phyloP scores from a whole-genome alignment of 2,329 filamentous ascomycete genomes.

The Xylariaceae sp. region DNA sequence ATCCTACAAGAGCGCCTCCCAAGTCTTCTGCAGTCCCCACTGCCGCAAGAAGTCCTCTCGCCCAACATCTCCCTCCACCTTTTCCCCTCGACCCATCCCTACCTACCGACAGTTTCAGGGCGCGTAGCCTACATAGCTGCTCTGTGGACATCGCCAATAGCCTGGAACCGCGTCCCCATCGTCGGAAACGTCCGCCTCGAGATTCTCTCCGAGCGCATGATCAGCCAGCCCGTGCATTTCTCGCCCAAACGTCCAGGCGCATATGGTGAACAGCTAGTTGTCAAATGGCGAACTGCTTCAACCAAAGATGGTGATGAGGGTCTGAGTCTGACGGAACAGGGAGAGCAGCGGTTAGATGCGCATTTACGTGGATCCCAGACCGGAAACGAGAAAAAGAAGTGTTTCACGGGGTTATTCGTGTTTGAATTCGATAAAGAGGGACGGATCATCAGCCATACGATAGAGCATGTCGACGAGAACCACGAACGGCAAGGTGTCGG shows the following conservation, averaged over 20 bases:
- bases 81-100: conserved; percentile 74
- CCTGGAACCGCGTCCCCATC: conserved; percentile 89
- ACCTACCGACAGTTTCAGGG: conserved; percentile 88
- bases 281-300: conserved; percentile 73
- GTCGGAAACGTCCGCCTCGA: conserved; percentile 85
- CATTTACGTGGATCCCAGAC: conserved; percentile 35
- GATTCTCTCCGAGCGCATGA: conserved; percentile 87
- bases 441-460: conserved; percentile 79
- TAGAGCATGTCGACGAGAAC: conserved; percentile 85
- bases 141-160: conserved; percentile 91
- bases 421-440: conserved; percentile 93
- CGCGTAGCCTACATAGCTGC: conserved; percentile 88
- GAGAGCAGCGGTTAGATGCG: conserved; percentile 33
- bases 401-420: conserved; percentile 88
- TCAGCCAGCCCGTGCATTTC: conserved; percentile 51
- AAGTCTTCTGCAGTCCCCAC: conserved; percentile 60
- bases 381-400: conserved; percentile 59
- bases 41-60: conserved; percentile 72
- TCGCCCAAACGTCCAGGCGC: conserved; percentile 49
- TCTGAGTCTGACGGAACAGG: conserved; percentile 26
- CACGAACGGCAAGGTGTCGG: conserved; percentile 79
- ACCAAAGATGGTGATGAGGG: conserved; percentile 40
- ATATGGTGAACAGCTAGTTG: conserved; percentile 75
- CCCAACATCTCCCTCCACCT: conserved; percentile 68
- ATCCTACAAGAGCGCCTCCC: conserved; percentile 65